Evolutionary conservation across 768 basidiomycete species (phyloP), one percentile per base, ranked within the genome.

Genomic region (Lentinus brumalis): DNA sequence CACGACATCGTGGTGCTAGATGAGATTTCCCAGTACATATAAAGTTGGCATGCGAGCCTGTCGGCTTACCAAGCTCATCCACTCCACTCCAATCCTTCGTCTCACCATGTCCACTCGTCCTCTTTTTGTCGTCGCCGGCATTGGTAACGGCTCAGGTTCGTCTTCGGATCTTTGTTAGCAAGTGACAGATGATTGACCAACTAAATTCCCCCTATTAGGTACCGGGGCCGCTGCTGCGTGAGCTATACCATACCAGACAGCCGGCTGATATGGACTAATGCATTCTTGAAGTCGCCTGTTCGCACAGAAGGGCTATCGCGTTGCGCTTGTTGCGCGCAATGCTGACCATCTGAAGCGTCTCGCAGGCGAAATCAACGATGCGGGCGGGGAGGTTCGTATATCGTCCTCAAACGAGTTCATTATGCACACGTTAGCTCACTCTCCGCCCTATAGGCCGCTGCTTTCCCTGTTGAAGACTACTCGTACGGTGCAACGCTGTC

Each of bases 141-240:
- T 78, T n/a, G 78, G 79, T 3, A 75, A 72, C 46, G 73, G 74
- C 15, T 64, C 71, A 16, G 78, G 78, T 74, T 53, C 35, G 70
- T 67, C 30, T 26, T 16, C 14, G 21, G 31, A 16, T 14, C 11
- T 29, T 5, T 18, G 46, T 14, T 41, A 31, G 10, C 18, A 9
- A n/a, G 12, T 41, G 38, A 15, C 10, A 29, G 21, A 26, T 18
- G 29, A 8, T 26, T 41, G n/a, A 15, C 29, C 4, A 55, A 3
- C n/a, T 18, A 2, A 26, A 18, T 14, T 31, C 2, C 9, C 15
- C 4, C 9, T 12, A 18, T 26, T 59, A 76, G 77, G 77, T 16
- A 78, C 76, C 40, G 77, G 77, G 21, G 76, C 67, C 16, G 69
- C 77, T 9, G 65, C 76, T 50, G 77, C 77, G 77, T 78, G 58